A percentile compares a stretch with the other conserved stretches of the same genome.
Conservation (phyloP, 1,284 basidiomycete genomes). For the Marasmius sp. region DNA sequence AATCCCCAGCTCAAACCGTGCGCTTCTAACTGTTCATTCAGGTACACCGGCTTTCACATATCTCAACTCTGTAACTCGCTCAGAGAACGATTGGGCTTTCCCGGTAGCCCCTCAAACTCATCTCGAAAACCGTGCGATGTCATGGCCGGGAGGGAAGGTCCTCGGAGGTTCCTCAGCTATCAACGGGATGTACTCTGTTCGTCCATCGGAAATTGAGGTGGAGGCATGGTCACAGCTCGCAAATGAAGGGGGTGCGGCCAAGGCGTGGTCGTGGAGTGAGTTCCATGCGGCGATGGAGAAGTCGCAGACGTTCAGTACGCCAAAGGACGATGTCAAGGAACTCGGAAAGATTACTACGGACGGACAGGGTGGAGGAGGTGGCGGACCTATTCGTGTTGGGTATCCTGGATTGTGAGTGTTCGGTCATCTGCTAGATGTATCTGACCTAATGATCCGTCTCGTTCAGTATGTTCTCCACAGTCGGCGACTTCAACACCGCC, state of each 20-base stretch:
- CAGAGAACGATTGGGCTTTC: slow-evolving; percentile 66
- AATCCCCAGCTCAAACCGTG: neutral
- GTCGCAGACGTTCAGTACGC: slow-evolving; percentile 34
- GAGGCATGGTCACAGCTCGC: slow-evolving; percentile 43
- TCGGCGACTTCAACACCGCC: slow-evolving; percentile 53
- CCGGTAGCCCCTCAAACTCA: slow-evolving; percentile 50
- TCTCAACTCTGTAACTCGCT: slow-evolving; percentile 45
- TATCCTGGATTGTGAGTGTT: slow-evolving; percentile 52
- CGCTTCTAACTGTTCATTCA: slow-evolving; percentile 20
- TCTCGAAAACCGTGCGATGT: slow-evolving; percentile 33
- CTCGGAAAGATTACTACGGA: slow-evolving; percentile 41
- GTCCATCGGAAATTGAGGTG: slow-evolving; percentile 45
- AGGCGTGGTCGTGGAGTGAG: slow-evolving; percentile 46
- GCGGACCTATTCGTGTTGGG: slow-evolving; percentile 44
- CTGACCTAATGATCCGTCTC: neutral
- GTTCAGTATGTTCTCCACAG: slow-evolving; percentile 44
- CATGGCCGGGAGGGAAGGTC: slow-evolving; percentile 65
- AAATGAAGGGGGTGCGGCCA: slow-evolving; percentile 24
- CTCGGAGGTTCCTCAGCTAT: slow-evolving; percentile 72
- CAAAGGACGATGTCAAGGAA: slow-evolving; percentile 32
- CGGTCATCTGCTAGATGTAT: slow-evolving; percentile 22
- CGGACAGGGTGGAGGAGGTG: slow-evolving; percentile 40
- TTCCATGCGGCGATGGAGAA: slow-evolving; percentile 49
- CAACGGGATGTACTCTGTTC: slow-evolving; percentile 64
- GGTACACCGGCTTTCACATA: slow-evolving; percentile 40